phyloP scores from a whole-genome alignment of 768 basidiomycete species.

The Fibroporia radiculosa region DNA sequence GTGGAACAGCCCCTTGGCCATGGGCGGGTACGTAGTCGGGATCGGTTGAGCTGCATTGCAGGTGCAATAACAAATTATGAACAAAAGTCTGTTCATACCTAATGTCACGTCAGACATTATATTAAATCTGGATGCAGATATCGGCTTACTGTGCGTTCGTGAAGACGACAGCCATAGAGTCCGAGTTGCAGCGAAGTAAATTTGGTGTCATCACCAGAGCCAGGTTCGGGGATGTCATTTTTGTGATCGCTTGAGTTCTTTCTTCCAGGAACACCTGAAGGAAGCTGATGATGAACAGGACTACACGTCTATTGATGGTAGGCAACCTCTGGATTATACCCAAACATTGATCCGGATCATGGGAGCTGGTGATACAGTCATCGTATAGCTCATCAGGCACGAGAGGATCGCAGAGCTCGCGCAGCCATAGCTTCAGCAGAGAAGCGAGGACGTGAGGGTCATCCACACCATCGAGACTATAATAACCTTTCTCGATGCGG shows the following conservation, averaged over 20 bases:
- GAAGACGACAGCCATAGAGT: constrained; percentile 84
- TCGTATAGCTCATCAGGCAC: constrained; percentile 90
- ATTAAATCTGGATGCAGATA: neutral
- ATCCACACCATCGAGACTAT: constrained; percentile 82
- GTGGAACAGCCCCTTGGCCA: constrained; percentile 63
- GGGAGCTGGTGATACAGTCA: constrained; percentile 68
- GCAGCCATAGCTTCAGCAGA: constrained; percentile 86
- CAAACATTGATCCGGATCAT: constrained; percentile 62
- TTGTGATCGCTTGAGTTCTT: constrained; percentile 60
- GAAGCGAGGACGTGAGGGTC: constrained; percentile 89
- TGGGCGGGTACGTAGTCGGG: constrained; percentile 70
- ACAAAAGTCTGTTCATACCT: constrained; percentile 90
- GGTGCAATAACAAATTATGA: constrained; percentile 73
- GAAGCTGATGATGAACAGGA: constrained; percentile 86
- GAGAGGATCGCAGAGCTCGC: constrained; percentile 88
- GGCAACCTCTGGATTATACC: constrained; percentile 73
- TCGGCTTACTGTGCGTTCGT: constrained; percentile 79
- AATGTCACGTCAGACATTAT: neutral
- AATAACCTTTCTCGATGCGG: constrained; percentile 86
- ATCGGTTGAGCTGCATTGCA: constrained; percentile 72
- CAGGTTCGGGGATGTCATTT: constrained; percentile 87
- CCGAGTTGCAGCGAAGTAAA: constrained; percentile 76
- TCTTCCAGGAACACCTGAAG: constrained; percentile 83
- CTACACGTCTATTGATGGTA: constrained; percentile 77
- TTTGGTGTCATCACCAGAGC: constrained; percentile 93